Evolutionary conservation across 1,139 yeast species (phyloP), one percentile per base, ranked within the genome.

Genomic region (Geotrichum cucujoidarum): DNA sequence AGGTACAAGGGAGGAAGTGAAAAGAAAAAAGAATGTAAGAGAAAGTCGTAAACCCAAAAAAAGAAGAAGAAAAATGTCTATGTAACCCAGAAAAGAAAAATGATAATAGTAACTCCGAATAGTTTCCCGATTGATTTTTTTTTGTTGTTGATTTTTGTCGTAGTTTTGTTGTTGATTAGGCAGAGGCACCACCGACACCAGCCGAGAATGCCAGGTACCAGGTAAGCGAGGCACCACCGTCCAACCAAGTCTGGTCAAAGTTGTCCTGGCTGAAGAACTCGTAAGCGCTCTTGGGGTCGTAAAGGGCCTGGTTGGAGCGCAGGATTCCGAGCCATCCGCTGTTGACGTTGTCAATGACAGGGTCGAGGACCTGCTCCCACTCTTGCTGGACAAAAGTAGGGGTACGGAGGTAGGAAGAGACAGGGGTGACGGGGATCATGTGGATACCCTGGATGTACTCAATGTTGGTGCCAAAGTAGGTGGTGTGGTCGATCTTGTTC

Each of bases 401-500:
- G 7, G 73, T 71, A 62, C 97, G 75, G 34, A 88, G 73, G 55
- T 75, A 81, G 0, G 90, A 78, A 16, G 95, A 81, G 13, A 83
- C 78, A 0, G 96, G 88, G 0, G 95, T 86, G 34, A 84, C 71
- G 22, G 97, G 95, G 51, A 90, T 73, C 81, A 90, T 90, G 65
- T 90, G 97, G 53, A 90, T 88, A 61, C 95, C 95, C 57, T 89
- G 96, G 44, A 89, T 87, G 63, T 82, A 90, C 63, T 89, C 89
- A 43, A 71, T 64, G 46, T 77, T 72, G 57, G 71, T 69, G 2
- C 95, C 95, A 60, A 87, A 87, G 64, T 82, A 87, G 1, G 95
- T 90, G 2, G 95, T 86, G 67, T 86, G 92, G 57, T 86, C 95
- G 53, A 86, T 70, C 68, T 90, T 89, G 65, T 89, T 88, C 61